Base-by-base conservation (phyloP, 2,329 filamentous ascomycete species). In the Cladosporium sp. region DNA sequence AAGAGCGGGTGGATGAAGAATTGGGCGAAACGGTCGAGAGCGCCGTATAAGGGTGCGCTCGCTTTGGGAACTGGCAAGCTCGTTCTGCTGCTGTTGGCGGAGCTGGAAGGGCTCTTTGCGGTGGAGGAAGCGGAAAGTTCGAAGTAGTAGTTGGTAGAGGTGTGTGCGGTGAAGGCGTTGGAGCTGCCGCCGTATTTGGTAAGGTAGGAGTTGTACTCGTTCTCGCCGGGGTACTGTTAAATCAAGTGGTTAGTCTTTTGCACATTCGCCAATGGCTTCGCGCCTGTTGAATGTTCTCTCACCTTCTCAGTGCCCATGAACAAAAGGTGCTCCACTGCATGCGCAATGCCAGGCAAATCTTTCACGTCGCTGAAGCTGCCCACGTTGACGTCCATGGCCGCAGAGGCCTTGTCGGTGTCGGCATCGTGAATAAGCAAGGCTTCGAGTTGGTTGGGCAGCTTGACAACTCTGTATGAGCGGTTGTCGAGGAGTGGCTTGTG, bases 281-380 rank as follows among this genome's bases (percentile, higher is more conserved):
- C 41, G 41, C 41, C 8, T 21, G 18, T 11, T 10, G 24, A 7
- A 15, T 52, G 2, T n/a, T 14, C 5, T 28, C 78, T 69, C 78
- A 89, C 88, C 84, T 98, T 99, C 79, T 97, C 90, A 8, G 95
- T 99, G 59, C 95, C 95, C 95, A 99, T 98, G 82, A 99, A 99
- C 28, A 99, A 83, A 70, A 97, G 82, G 85, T 97, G 94, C 83
- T 98, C 94, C 64, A 98, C 92, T 7, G 93, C 93, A 81, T 98
- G 95, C 62, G 94, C 94, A 87, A 96, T 93, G 67, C 95, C 93
- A 15, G 92, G 93, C 87, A 98, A 93, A 73, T 93, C 91, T 70
- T 90, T 87, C 70, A 91, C 88, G 75, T 99, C 95, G 76, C 92
- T 96, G 81, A 97, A 97, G 79, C 92, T 96, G 68, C 95, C 95